Percentiles rank a stretch among this genome's conserved stretches.
These are phyloP conservation scores for Coniella lustricola DNA, from an alignment of 2,329 filamentous ascomycete genomes.

Conservation along the genomic window DNA sequence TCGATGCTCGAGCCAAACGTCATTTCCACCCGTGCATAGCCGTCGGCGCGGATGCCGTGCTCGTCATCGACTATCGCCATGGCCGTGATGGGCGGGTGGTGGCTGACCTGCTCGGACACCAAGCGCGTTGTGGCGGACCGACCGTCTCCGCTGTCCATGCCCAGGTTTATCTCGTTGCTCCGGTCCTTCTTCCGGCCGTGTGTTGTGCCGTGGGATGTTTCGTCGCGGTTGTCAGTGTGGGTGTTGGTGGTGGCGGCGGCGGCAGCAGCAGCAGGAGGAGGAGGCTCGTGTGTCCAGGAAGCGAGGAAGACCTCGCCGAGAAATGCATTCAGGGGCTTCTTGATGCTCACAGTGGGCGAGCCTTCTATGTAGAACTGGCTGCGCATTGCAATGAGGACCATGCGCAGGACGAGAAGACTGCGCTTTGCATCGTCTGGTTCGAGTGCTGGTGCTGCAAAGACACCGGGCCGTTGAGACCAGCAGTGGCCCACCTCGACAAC, in stretches of 20 bases:
- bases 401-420: constrained; percentile 38
- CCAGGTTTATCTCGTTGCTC: background rate
- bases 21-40: constrained; percentile 46
- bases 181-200: background rate
- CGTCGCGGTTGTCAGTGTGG: constrained; percentile 10
- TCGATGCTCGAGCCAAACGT: constrained; percentile 43
- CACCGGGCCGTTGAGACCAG: constrained; percentile 40
- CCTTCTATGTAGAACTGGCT: constrained; percentile 42
- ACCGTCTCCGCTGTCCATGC: constrained; percentile 24
- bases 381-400: constrained; percentile 39
- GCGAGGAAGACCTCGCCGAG: constrained; percentile 44
- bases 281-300: constrained; percentile 27
- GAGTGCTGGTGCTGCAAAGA: constrained; percentile 40
- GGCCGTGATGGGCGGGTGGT: constrained; percentile 47
- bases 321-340: constrained; percentile 48
- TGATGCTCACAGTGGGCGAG: constrained; percentile 39
- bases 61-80: constrained; percentile 39
- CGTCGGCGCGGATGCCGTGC: constrained; percentile 39
- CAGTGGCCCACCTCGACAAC: constrained; percentile 45
- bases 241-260: too few species aligned
- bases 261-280: too few species aligned
- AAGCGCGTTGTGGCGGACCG: constrained; percentile 24
- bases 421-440: constrained; percentile 36
- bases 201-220: background rate
- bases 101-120: constrained; percentile 43